These are phyloP conservation scores for Fusarium nelsonii DNA, from an alignment of 2,329 filamentous ascomycete species.

Conservation along the genomic window DNA sequence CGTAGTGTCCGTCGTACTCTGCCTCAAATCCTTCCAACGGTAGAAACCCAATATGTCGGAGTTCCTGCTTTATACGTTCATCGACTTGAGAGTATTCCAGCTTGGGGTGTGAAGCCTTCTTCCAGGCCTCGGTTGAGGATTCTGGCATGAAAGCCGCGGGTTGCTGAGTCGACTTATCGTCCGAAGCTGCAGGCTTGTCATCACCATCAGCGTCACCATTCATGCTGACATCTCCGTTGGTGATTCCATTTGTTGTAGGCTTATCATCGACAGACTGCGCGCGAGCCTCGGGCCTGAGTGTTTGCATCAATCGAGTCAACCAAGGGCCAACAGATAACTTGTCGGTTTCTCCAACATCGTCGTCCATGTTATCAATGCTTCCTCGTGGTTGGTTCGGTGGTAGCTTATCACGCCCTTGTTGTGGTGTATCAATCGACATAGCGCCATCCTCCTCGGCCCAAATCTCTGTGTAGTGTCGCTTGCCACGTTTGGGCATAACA, in stretches of 20 bases:
- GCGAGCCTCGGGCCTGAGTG: slow-evolving; percentile 82
- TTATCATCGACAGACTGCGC: slow-evolving; percentile 68
- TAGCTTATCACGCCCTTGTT: slow-evolving; percentile 72
- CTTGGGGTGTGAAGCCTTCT: slow-evolving; percentile 79
- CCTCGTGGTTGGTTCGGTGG: slow-evolving; percentile 86
- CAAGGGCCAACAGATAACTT: slow-evolving; percentile 89
- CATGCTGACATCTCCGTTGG: slow-evolving; percentile 67
- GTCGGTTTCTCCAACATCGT: slow-evolving; percentile 88
- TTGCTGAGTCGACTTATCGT: slow-evolving; percentile 61
- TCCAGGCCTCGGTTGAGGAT: slow-evolving; percentile 80
- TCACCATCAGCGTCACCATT: slow-evolving; percentile 62
- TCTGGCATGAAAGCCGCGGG: slow-evolving; percentile 86
- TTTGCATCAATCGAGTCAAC: slow-evolving; percentile 82
- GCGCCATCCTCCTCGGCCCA: slow-evolving; percentile 95
- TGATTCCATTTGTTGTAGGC: slow-evolving; percentile 64
- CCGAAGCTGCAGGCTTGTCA: slow-evolving; percentile 50
- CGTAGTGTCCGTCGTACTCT: slow-evolving; percentile 89
- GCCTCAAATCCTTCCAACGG: slow-evolving; percentile 72
- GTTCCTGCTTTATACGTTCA: slow-evolving; percentile 89
- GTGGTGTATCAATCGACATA: slow-evolving; percentile 77
- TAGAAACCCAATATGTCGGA: slow-evolving; percentile 90
- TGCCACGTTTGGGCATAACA: slow-evolving; percentile 85
- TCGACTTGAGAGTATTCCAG: slow-evolving; percentile 90
- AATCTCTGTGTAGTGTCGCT: slow-evolving; percentile 86
- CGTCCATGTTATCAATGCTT: slow-evolving; percentile 86